These are phyloP conservation scores for Pythium pyrilobum DNA, from an alignment of 352 stramenopile species.

Conservation along the genomic window DNA sequence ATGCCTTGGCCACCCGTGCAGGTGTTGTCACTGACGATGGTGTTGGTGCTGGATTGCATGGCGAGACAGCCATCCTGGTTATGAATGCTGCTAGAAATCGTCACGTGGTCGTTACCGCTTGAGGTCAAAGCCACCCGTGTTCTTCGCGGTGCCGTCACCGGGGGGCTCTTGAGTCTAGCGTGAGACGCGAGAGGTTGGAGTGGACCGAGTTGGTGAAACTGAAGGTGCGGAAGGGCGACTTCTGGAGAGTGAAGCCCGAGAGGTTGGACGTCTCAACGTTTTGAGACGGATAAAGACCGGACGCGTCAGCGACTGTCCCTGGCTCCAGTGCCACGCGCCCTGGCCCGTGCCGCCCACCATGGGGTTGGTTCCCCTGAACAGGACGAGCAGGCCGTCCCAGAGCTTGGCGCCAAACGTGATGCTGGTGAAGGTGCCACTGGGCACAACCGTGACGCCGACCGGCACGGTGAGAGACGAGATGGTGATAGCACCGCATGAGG, in stretches of 20 bases:
- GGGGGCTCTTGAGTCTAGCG: neutral
- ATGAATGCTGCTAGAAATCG: neutral
- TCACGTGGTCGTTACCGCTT: neutral
- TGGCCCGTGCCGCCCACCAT: slow-evolving; percentile 26
- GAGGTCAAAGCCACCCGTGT: neutral
- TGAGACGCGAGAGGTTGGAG: neutral
- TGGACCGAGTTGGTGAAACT: slow-evolving; percentile 15
- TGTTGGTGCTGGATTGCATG: neutral
- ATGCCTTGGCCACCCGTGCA: neutral
- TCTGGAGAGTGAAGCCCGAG: slow-evolving; percentile 29
- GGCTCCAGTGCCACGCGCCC: slow-evolving; percentile 28
- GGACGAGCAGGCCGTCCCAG: slow-evolving; percentile 27
- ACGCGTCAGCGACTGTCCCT: slow-evolving; percentile 18
- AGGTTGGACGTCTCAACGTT: slow-evolving; percentile 16
- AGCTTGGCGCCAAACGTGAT: slow-evolving; percentile 25
- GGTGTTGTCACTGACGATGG: neutral
- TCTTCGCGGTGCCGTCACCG: too few relatives aligned
- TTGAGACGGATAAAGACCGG: slow-evolving; percentile 30
- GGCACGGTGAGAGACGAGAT: slow-evolving; percentile 23
- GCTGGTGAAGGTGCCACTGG: too few relatives aligned
- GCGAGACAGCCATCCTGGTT: neutral
- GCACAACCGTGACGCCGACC: slow-evolving; percentile 26
- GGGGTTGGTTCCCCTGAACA: slow-evolving; percentile 19
- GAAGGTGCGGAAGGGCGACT: slow-evolving; percentile 30
- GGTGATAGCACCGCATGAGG: slow-evolving; percentile 18